Conservation (phyloP, 306 rosid species). For the Fragaria iinumae region DNA sequence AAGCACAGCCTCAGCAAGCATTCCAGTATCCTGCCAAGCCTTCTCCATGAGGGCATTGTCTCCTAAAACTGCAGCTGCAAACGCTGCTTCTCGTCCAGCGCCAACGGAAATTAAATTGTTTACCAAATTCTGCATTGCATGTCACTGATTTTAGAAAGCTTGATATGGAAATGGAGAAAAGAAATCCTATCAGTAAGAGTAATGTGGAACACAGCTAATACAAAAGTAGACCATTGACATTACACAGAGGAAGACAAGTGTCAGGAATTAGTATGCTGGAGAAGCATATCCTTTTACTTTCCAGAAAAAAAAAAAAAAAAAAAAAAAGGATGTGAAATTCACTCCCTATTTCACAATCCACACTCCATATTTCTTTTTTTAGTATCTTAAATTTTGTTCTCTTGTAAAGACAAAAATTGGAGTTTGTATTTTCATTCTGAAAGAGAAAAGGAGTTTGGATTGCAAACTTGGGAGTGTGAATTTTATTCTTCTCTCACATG, state of each 20-base stretch:
- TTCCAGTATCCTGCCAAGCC: constrained; percentile 99
- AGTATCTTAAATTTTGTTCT: not conserved
- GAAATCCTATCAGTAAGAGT: not conserved
- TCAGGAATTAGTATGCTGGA: constrained; percentile 15
- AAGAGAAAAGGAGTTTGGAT: not conserved
- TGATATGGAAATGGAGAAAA: not conserved
- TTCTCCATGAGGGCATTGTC: constrained; percentile 98
- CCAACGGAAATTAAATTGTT: constrained; percentile 84
- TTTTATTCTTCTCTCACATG: not conserved
- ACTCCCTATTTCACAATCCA: too few species aligned
- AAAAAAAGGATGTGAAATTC: too few species aligned
- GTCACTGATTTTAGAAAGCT: constrained; percentile 13
- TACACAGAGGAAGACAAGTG: not conserved
- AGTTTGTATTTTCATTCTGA: not conserved
- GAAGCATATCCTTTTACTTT: not conserved
- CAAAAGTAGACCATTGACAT: not conserved
- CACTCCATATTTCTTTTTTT: too few species aligned
- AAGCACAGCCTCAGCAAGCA: constrained; percentile 99
- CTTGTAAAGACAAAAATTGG: not conserved
- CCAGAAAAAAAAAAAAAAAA: not conserved
- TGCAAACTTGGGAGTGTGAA: not conserved
- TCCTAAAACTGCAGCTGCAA: constrained; percentile 92
- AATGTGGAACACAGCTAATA: not conserved
- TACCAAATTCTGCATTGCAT: constrained; percentile 69
- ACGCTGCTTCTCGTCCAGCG: constrained; percentile 96